phyloP scores from a whole-genome alignment of 129 eudicot species.

The Ambrosia trifida region DNA sequence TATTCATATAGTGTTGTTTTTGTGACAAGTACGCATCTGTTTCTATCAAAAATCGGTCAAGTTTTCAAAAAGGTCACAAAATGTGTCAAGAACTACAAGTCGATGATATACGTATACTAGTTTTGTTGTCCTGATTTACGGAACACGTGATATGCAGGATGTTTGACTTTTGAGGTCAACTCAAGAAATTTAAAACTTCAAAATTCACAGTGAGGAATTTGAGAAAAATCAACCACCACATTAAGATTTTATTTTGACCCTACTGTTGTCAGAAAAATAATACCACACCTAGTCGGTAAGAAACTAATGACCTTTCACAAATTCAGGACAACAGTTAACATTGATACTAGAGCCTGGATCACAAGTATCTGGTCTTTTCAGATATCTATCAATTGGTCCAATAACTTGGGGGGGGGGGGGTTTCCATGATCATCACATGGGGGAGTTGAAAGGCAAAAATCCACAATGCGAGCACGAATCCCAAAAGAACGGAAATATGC shows the following conservation, averaged over 20 bases:
- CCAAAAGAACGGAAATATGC: slow-evolving; percentile 89
- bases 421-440: slow-evolving; percentile 4
- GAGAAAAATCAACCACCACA: too few species aligned
- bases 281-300: slow-evolving; percentile 85
- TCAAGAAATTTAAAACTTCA: too few species aligned
- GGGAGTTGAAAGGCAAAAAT: slow-evolving; percentile 42
- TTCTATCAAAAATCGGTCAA: background rate
- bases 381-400: slow-evolving; percentile 87
- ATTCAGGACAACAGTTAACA: slow-evolving; percentile 14
- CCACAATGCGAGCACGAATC: slow-evolving; percentile 82
- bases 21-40: background rate
- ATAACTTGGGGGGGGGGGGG: too few species aligned
- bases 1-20: too few species aligned
- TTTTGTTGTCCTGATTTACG: background rate
- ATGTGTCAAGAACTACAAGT: background rate
- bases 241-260: too few species aligned
- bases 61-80: background rate
- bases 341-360: slow-evolving; percentile 22
- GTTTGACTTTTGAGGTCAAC: slow-evolving; percentile 24
- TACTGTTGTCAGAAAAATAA: slow-evolving; percentile 61
- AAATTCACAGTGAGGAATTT: too few species aligned
- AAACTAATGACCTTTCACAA: slow-evolving; percentile 49
- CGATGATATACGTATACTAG: background rate
- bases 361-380: slow-evolving; percentile 34
- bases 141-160: background rate